Base-by-base conservation (phyloP, 495 filamentous ascomycete genomes). In the Penicillium samsonianum region DNA sequence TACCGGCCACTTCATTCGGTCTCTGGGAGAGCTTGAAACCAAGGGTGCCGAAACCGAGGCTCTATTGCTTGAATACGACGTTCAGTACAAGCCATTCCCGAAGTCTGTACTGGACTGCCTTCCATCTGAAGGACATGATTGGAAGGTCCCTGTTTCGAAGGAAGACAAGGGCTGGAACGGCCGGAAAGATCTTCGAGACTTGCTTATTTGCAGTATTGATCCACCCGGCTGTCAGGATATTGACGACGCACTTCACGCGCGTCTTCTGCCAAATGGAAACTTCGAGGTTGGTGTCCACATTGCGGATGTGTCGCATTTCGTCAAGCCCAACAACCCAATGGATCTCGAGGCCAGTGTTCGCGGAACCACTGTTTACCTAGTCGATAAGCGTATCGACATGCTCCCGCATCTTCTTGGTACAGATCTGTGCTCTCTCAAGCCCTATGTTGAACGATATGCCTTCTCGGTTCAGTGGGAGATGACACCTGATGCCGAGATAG, bases 371-470 rank as follows among this genome's bases (percentile, higher is more conserved):
- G 94, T 98, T 28, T 98, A 98, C 65, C 80, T 98, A 23, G 95
- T 98, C 2, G 94, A 98, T 73, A 98, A 98, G 77, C 92, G 94
- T 61, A 98, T 98, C 62, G 94, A 98, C 75, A 98, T 98, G 95
- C 80, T 98, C 68, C 95, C 95, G 17, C 90, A 89, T 82, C 84
- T 98, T 23, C 83, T 98, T 16, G 94, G 94, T 30, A 98, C 94
- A 2, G 94, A 98, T 61, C 78, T 98, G 3, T 98, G 94, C 75
- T 98, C 94, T 10, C 81, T 98, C 33, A 98, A 98, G 65, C 95
- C 95, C 5, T 95, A 97, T 66, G 91, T 98, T 26, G 94, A 98
- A 71, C 91, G 95, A 12, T 98, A 91, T 67, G 92, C 95, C 12
- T 98, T 98, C 73, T 97, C 94, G 6, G 87, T 90, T 4, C 74